These are phyloP conservation scores for Naganishia sp. DNA, from an alignment of 1,284 basidiomycete species.

Conservation along the genomic window DNA sequence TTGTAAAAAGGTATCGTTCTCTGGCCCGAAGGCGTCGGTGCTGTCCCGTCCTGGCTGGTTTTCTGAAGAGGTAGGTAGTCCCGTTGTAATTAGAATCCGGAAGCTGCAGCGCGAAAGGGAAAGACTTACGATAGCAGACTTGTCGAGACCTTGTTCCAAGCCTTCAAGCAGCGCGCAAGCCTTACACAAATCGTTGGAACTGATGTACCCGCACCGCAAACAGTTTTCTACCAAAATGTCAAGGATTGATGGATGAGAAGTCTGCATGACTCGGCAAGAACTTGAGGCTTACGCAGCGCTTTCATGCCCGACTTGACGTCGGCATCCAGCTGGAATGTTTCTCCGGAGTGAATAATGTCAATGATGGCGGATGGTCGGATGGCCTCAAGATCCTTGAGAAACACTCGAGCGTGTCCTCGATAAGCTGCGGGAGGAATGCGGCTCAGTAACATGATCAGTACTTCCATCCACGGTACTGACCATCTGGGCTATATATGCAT, in stretches of 20 bases:
- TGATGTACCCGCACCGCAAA: slow-evolving; percentile 85
- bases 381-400: slow-evolving; percentile 93
- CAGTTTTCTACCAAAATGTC: slow-evolving; percentile 68
- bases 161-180: slow-evolving; percentile 88
- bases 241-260: not conserved
- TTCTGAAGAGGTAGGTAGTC: slow-evolving; percentile 34
- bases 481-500: slow-evolving; percentile 96
- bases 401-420: slow-evolving; percentile 88
- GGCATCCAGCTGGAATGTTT: slow-evolving; percentile 78
- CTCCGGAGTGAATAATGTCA: slow-evolving; percentile 95
- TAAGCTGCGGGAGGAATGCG: slow-evolving; percentile 64
- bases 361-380: slow-evolving; percentile 92
- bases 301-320: slow-evolving; percentile 76
- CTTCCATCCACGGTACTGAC: slow-evolving; percentile 37
- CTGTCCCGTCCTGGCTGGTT: slow-evolving; percentile 39
- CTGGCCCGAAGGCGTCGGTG: slow-evolving; percentile 45
- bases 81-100: not conserved
- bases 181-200: slow-evolving; percentile 88
- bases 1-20: slow-evolving; percentile 52
- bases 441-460: not conserved
- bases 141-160: slow-evolving; percentile 76
- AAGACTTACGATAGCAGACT: slow-evolving; percentile 60
- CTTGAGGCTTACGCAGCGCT: slow-evolving; percentile 64
- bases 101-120: not conserved
- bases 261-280: too few relatives aligned